These are phyloP conservation scores for Dictyostelium brefeldianum DNA, from an alignment of 78 protist genomes.

Conservation along the genomic window DNA sequence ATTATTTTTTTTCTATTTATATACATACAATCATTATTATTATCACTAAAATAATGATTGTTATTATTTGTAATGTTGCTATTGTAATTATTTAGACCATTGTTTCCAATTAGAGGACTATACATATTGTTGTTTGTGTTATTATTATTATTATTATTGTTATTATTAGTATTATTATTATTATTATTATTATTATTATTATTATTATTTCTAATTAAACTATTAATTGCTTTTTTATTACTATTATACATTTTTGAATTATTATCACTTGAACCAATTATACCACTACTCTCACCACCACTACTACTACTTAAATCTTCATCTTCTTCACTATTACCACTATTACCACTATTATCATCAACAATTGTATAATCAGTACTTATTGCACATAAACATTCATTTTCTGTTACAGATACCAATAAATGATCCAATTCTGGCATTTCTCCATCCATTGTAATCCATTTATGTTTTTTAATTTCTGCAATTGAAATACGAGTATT, in stretches of 20 bases:
- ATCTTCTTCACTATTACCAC: not conserved
- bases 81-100: too few relatives aligned
- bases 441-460: slow-evolving; percentile 50
- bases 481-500: slow-evolving; percentile 22
- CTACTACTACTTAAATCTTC: not conserved
- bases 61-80: too few relatives aligned
- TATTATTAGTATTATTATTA: too few relatives aligned
- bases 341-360: not conserved
- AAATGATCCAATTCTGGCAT: slow-evolving; percentile 42
- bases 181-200: too few relatives aligned
- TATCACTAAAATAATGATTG: too few relatives aligned
- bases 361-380: slow-evolving; percentile 3
- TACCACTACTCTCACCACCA: slow-evolving; percentile 31
- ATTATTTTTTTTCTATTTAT: too few relatives aligned
- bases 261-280: not conserved
- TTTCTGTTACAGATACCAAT: slow-evolving; percentile 40
- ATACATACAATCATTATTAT: too few relatives aligned
- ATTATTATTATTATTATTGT: too few relatives aligned
- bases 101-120: too few relatives aligned
- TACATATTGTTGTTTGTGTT: too few relatives aligned
- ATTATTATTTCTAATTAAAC: too few relatives aligned
- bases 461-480: slow-evolving; percentile 30
- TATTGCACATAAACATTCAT: slow-evolving; percentile 24
- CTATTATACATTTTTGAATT: slow-evolving; percentile 1
- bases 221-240: not conserved